Conservation (phyloP, 306 rosid species). For the Malus sieversii region DNA sequence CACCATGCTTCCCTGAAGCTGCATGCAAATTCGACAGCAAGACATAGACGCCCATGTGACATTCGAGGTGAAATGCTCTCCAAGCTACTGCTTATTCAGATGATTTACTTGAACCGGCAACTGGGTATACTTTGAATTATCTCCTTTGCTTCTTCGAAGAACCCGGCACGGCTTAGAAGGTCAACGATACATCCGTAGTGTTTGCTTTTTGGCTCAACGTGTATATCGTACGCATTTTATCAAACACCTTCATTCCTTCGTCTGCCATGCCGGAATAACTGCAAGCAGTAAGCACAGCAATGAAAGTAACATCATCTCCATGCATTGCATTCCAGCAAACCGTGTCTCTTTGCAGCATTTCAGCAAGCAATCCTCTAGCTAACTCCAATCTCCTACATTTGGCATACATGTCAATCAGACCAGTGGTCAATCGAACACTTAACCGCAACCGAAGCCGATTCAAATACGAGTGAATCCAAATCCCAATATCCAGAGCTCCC, state of each 20-base stretch:
- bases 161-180: constrained; percentile 55
- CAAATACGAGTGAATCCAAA: constrained; percentile 57
- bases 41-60: constrained; percentile 59
- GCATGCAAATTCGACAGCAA: constrained; percentile 60
- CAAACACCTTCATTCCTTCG: constrained; percentile 42
- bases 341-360: constrained; percentile 38
- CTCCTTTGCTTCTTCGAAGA: constrained; percentile 53
- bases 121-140: constrained; percentile 28
- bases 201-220: constrained; percentile 51
- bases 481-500: constrained; percentile 58
- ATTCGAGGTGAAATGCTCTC: constrained; percentile 55
- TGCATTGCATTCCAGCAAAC: constrained; percentile 74
- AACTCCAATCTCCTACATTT: constrained; percentile 59
- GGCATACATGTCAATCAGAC: constrained; percentile 71
- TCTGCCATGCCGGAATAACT: constrained; percentile 56
- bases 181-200: constrained; percentile 68
- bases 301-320: constrained; percentile 72
- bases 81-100: constrained; percentile 58
- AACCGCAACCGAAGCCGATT: constrained; percentile 20
- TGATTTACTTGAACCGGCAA: constrained; percentile 22
- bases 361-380: constrained; percentile 39
- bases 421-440: constrained; percentile 47
- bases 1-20: constrained; percentile 37
- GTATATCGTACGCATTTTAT: constrained; percentile 46
- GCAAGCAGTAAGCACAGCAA: constrained; percentile 67